Base-by-base conservation (phyloP, 768 basidiomycete species). In the Mycena haematopus region DNA sequence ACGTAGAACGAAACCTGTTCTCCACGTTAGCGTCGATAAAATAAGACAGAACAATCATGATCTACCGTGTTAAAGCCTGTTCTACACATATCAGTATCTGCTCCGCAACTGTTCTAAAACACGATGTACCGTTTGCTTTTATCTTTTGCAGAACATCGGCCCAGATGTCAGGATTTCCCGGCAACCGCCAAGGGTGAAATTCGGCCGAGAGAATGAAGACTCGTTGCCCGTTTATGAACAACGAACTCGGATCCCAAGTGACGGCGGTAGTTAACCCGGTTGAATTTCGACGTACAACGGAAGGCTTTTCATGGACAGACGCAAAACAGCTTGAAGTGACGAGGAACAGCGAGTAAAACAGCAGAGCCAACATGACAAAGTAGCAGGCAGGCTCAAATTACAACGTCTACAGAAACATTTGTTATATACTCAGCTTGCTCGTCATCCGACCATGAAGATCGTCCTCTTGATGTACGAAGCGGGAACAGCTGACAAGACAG, bases 131-230 rank as follows among this genome's bases (percentile, higher is more conserved):
- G 63, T 84, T 82, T 25, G 87, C 81, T 65, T 84, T 86, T 57
- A 87, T 73, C 67, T 89, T 89, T 65, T 88, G 79, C 49, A 89
- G 82, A 54, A 89, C 73, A 67, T 89, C 88, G 15, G 75, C 73
- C 84, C 85, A 86, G 22, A 86, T 71, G 53, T 80, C 75, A 3
- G 83, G 83, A 57, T 80, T 79, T 0, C 80, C 81, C 4, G 82
- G 82, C 0, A 83, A 66, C 65, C 87, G 77, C 81, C 84, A 88
- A 17, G 87, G 82, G 68, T 89, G 86, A 56, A 86, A 76, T 70
- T 89, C 87, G 27, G 86, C 88, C 11, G 83, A 84, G 40, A 85
- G 80, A 46, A 87, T 78, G 73, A 86, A 87, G 24, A 82, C 66
- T 8, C 86, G 78, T 65, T 86, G 84, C 7, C 84, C 85, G 0